Conservation (phyloP, 2,329 filamentous ascomycete species). For the Aspergillus uvarum region DNA sequence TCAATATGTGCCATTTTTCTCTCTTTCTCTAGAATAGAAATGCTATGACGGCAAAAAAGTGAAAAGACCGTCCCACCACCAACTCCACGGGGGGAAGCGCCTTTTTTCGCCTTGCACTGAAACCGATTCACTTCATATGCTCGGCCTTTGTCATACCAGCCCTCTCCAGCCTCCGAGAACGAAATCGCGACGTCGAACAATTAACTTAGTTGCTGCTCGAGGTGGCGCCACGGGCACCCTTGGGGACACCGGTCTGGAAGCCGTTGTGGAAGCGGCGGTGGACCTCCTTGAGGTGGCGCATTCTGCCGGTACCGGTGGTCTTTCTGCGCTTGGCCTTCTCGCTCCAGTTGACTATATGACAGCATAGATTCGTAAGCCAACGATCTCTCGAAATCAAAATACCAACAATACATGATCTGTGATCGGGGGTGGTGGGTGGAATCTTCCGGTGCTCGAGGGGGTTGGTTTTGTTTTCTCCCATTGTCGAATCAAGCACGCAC, state of each 20-base stretch:
- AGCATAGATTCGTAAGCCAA: constrained; percentile 31
- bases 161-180: constrained; percentile 40
- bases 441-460: neutral
- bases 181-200: constrained; percentile 38
- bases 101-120: constrained; percentile 36
- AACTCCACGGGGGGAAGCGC: constrained; percentile 36
- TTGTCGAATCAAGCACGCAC: too few species aligned
- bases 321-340: constrained; percentile 99
- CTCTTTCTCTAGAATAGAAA: constrained; percentile 29
- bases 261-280: constrained; percentile 95
- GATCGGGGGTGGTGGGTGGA: neutral
- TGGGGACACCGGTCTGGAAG: constrained; percentile 87
- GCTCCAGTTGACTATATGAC: constrained; percentile 86
- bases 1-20: constrained; percentile 22
- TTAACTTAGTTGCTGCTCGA: constrained; percentile 42
- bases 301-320: constrained; percentile 95
- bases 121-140: constrained; percentile 37
- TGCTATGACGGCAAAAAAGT: constrained; percentile 31
- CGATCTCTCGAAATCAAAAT: constrained; percentile 1
- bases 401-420: too few species aligned
- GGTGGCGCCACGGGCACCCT: constrained; percentile 71
- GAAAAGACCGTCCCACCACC: constrained; percentile 35
- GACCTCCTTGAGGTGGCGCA: constrained; percentile 90
- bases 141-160: constrained; percentile 40
- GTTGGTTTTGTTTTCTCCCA: neutral